Evolutionary conservation across 2,329 filamentous ascomycete species (phyloP).

Genomic region (Aaosphaeria pasadenensis): DNA sequence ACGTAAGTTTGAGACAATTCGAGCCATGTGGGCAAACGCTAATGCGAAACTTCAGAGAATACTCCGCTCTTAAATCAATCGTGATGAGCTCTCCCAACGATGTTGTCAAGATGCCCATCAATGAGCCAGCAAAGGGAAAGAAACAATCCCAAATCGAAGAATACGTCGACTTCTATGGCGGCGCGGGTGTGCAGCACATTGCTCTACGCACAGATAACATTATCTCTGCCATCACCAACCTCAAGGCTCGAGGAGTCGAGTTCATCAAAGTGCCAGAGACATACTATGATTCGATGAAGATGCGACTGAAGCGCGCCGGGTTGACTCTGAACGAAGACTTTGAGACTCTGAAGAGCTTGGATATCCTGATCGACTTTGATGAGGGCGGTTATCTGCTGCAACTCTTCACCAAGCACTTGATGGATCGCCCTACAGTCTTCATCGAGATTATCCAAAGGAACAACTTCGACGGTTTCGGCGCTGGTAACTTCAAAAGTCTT

Average conservation of each 20-base stretch:
- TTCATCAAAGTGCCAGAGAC: constrained; percentile 88
- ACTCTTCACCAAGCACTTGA: constrained; percentile 66
- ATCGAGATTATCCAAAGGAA: constrained; percentile 94
- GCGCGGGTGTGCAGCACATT: constrained; percentile 89
- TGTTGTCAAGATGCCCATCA: constrained; percentile 96
- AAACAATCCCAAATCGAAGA: constrained; percentile 95
- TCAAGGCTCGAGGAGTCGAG: constrained; percentile 84
- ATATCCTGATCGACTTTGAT: constrained; percentile 94
- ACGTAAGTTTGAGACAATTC: constrained; percentile 44
- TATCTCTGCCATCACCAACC: constrained; percentile 69
- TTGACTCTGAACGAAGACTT: constrained; percentile 72
- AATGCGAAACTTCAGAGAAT: constrained; percentile 52
- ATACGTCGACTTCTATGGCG: constrained; percentile 79
- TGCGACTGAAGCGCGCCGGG: constrained; percentile 63
- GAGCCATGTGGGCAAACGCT: not conserved
- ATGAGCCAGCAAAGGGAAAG: constrained; percentile 87
- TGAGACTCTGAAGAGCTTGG: constrained; percentile 69
- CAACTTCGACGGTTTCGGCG: constrained; percentile 87
- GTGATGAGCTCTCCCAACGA: constrained; percentile 88
- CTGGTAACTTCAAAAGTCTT: constrained; percentile 91
- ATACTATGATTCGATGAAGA: constrained; percentile 77
- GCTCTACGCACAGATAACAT: constrained; percentile 82
- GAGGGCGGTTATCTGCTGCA: constrained; percentile 80
- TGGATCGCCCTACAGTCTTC: constrained; percentile 94
- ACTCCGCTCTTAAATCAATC: constrained; percentile 80